Evolutionary conservation across 768 basidiomycete species (phyloP).

Genomic region (Neoboletus brunneissimus): DNA sequence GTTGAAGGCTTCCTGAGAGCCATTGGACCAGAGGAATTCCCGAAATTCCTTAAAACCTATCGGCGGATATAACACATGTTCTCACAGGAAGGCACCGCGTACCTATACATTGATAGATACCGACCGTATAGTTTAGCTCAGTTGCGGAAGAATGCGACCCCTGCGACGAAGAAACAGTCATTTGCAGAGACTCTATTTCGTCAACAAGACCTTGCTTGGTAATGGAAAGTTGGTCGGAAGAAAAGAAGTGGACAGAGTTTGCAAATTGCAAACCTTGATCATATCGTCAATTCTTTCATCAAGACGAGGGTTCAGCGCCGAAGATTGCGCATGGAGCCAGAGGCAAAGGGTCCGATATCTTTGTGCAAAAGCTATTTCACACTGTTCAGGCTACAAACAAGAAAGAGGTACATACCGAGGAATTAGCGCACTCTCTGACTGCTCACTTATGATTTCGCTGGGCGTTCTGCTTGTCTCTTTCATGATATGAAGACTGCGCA

Average conservation of each 20-base stretch:
- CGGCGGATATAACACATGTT: slow-evolving; percentile 5
- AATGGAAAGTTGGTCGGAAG: slow-evolving; percentile 1
- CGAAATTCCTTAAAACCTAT: slow-evolving; percentile 93
- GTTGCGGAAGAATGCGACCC: background rate
- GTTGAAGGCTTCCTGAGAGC: slow-evolving; percentile 42
- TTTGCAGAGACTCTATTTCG: slow-evolving; percentile 64
- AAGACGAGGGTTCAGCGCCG: slow-evolving; percentile 61
- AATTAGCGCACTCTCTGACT: slow-evolving; percentile 42
- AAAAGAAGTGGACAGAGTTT: background rate
- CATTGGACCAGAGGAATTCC: slow-evolving; percentile 50
- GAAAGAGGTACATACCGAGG: slow-evolving; percentile 47
- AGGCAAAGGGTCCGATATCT: slow-evolving; percentile 87
- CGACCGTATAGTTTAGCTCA: slow-evolving; percentile 61
- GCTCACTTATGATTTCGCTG: slow-evolving; percentile 67
- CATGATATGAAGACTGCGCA: slow-evolving; percentile 74
- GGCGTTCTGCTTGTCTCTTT: slow-evolving; percentile 62
- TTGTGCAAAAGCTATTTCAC: background rate
- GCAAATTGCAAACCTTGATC: slow-evolving; percentile 64
- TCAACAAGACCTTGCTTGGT: slow-evolving; percentile 71
- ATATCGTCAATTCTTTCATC: slow-evolving; percentile 84
- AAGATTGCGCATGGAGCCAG: slow-evolving; percentile 82
- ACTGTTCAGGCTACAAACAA: background rate
- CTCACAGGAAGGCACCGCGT: slow-evolving; percentile 9
- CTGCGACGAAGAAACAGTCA: slow-evolving; percentile 14
- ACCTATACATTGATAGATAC: slow-evolving; percentile 96